Evolutionary conservation across 2,329 filamentous ascomycete genomes (phyloP).

Genomic region (Alternaria sp.): DNA sequence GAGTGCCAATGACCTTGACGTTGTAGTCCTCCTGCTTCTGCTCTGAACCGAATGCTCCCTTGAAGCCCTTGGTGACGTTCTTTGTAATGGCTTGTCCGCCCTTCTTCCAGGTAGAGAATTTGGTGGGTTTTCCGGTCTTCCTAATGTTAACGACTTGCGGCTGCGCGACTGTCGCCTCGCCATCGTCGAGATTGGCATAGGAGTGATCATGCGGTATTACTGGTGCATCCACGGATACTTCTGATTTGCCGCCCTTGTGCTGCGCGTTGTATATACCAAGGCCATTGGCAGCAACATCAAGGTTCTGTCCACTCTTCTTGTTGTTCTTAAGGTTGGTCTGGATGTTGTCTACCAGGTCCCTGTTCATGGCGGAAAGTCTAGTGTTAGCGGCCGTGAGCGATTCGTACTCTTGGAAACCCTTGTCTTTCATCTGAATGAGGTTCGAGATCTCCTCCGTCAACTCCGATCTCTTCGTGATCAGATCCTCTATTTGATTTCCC

Average conservation of each 20-base stretch:
- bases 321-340: conserved; percentile 90
- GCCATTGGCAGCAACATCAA: conserved; percentile 60
- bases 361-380: conserved; percentile 93
- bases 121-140: conserved; percentile 85
- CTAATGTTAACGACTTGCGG: conserved; percentile 96
- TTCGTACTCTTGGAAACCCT: conserved; percentile 93
- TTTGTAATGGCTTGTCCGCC: conserved; percentile 92
- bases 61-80: conserved; percentile 91
- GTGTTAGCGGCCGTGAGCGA: conserved; percentile 93
- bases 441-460: conserved; percentile 84
- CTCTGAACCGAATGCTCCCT: conserved; percentile 78
- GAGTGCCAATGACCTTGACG: conserved; percentile 57
- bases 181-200: conserved; percentile 60
- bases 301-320: conserved; percentile 55
- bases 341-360: conserved; percentile 91
- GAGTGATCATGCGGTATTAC: conserved; percentile 44
- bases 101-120: conserved; percentile 99
- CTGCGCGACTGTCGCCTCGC: conserved; percentile 67
- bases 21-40: conserved; percentile 62
- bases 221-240: conserved; percentile 52
- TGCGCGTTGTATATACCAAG: conserved; percentile 65
- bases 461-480: conserved; percentile 85
- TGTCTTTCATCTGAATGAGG: conserved; percentile 84
- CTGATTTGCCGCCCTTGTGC: conserved; percentile 47
- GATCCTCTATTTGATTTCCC: conserved; percentile 76